A percentile compares a stretch with the other conserved stretches of the same genome.
phyloP scores from a whole-genome alignment of 441 rosid species.

The Populus hybrid region DNA sequence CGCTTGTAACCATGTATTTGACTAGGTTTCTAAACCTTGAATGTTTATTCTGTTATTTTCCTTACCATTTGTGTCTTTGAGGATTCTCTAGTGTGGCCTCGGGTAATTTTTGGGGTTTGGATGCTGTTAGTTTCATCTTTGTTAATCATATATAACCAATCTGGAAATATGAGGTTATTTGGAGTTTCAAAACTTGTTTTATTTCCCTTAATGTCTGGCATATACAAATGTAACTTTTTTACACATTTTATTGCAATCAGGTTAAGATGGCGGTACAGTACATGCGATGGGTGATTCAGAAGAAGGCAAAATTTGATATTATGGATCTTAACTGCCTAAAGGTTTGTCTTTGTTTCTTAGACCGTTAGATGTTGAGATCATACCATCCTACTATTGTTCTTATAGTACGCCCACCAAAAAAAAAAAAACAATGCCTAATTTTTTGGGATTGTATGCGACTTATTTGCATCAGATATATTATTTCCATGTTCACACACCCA shows the following conservation, averaged over 20 bases:
- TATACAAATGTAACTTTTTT: constrained; percentile 15
- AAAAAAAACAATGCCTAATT: not conserved
- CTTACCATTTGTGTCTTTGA: not conserved
- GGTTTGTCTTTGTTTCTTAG: constrained; percentile 42
- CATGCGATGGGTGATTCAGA: constrained; percentile 86
- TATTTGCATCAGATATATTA: not conserved
- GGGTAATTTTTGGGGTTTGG: not conserved
- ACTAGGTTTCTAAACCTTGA: not conserved
- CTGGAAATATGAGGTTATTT: not conserved
- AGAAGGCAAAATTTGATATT: constrained; percentile 91
- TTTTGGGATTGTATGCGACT: constrained; percentile 10
- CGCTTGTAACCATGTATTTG: not conserved
- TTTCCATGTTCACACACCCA: too few species aligned
- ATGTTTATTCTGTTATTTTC: not conserved
- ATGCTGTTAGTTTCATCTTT: not conserved
- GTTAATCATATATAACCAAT: not conserved
- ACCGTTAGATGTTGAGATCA: constrained; percentile 8
- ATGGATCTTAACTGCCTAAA: constrained; percentile 89
- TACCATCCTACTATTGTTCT: not conserved
- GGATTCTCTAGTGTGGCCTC: constrained; percentile 6
- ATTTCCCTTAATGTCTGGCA: constrained; percentile 6
- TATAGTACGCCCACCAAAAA: not conserved
- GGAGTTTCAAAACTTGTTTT: not conserved
- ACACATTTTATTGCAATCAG: constrained; percentile 34
- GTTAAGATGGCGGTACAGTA: constrained; percentile 96